Percentiles rank a stretch among this genome's conserved stretches.
Evolutionary conservation across 2,329 filamentous ascomycete species (phyloP).

Genomic region (Diaporthe amygdali): DNA sequence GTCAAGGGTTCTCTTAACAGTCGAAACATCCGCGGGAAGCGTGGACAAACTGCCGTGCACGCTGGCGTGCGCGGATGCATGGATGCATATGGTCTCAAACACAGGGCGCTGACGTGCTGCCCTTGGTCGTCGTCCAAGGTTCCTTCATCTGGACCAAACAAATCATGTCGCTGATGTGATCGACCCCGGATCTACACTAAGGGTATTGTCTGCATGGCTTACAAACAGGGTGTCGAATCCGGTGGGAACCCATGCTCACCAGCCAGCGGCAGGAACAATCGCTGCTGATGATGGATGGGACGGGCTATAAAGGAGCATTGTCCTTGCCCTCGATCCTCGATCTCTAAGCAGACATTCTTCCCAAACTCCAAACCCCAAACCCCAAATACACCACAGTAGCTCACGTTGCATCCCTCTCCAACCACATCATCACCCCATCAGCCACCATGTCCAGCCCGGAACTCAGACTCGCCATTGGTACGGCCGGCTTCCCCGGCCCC

Average conservation of each 20-base stretch:
- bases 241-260: background rate
- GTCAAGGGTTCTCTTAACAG: too few species aligned
- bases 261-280: background rate
- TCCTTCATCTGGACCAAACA: background rate
- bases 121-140: too few species aligned
- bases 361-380: background rate
- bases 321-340: background rate
- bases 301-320: background rate
- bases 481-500: background rate
- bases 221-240: background rate
- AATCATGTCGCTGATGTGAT: background rate
- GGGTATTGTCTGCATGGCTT: background rate
- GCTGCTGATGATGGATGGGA: background rate
- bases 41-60: too few species aligned
- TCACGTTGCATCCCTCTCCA: background rate
- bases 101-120: background rate
- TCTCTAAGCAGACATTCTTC: background rate
- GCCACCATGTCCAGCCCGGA: background rate
- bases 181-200: background rate
- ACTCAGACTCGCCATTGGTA: background rate
- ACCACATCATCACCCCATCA: background rate
- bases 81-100: background rate
- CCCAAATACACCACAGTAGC: background rate
- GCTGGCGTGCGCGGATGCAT: too few species aligned
- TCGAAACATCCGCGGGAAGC: background rate